Evolutionary conservation across 2,329 filamentous ascomycete species (phyloP), one percentile per base, ranked within the genome.

Genomic region (Leptographium galeiforme): DNA sequence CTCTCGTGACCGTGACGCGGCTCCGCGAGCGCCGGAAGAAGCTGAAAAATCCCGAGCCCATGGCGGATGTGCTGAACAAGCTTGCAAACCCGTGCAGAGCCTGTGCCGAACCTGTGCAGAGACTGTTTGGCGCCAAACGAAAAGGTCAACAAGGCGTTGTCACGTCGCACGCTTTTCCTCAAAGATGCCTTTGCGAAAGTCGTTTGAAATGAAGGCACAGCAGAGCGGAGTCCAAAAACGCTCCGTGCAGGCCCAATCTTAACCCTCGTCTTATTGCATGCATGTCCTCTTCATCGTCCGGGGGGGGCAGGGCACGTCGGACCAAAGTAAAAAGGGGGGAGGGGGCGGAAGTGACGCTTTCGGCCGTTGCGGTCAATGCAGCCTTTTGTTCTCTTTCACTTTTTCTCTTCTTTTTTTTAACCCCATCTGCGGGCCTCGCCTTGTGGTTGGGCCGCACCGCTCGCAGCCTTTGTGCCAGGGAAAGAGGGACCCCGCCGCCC

Each of bases 261-360:
- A 40, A 40, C 7, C 10, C 39, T 40, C 39, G 16, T 40, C 10
- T 13, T 40, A 40, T 40, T 40, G 7, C 14, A 11, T 38, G 36
- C 36, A 38, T 38, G 14, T n/a, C 39, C 39, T n/a, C 39, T 14
- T 40, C 39, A 40, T n/a, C 25, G 25, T 14, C 18, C 18, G 19
- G 41, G 18, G 41, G 41, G 8, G 41, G n/a, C n/a, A 25, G 40
- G 18, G n/a, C 43, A 32, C 5, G 14, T 30, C 6, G 12, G 18
- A 34, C 8, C 6, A 46, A 18, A 18, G 30, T 6, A n/a, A 47
- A n/a, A 34, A 3, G 43, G 4, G 19, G 12, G 19, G 19, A 32
- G 30, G 13, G 18, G 19, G n/a, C 1, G 18, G 13, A 12, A 11
- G 50, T 10, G 55, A 56, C 53, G 57, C 51, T 53, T 58, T 56